These are phyloP conservation scores for Boletus rubroflammeus DNA, from an alignment of 768 basidiomycete genomes.

Conservation along the genomic window DNA sequence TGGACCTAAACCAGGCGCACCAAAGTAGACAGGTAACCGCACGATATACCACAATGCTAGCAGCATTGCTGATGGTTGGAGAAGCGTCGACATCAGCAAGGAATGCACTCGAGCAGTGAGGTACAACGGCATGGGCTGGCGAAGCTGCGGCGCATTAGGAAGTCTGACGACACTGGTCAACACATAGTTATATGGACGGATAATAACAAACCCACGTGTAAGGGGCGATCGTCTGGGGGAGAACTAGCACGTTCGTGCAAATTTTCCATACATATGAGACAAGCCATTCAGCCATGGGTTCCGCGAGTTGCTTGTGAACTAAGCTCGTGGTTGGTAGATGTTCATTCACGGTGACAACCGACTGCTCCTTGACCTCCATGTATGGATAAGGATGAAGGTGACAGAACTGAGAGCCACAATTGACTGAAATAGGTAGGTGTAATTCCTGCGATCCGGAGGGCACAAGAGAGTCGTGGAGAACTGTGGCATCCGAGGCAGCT, in stretches of 20 bases:
- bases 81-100: slow-evolving; percentile 69
- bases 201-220: slow-evolving; percentile 46
- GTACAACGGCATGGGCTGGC: slow-evolving; percentile 39
- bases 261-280: slow-evolving; percentile 79
- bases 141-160: slow-evolving; percentile 30
- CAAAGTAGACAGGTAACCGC: slow-evolving; percentile 68
- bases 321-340: slow-evolving; percentile 36
- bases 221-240: slow-evolving; percentile 51
- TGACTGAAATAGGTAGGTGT: slow-evolving; percentile 21
- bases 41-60: slow-evolving; percentile 82
- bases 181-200: not conserved
- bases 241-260: slow-evolving; percentile 66
- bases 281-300: slow-evolving; percentile 77
- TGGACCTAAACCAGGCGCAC: slow-evolving; percentile 44
- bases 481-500: slow-evolving; percentile 36
- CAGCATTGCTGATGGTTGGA: slow-evolving; percentile 79
- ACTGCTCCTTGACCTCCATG: slow-evolving; percentile 16
- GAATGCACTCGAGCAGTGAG: slow-evolving; percentile 65
- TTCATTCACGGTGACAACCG: slow-evolving; percentile 42
- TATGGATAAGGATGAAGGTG: slow-evolving; percentile 15
- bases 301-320: slow-evolving; percentile 68
- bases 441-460: slow-evolving; percentile 16
- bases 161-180: slow-evolving; percentile 20
- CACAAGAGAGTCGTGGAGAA: slow-evolving; percentile 23
- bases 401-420: slow-evolving; percentile 26